A percentile compares a stretch with the other conserved stretches of the same genome.
phyloP scores from a whole-genome alignment of 768 basidiomycete genomes.

The Basidioascus undulatus region DNA sequence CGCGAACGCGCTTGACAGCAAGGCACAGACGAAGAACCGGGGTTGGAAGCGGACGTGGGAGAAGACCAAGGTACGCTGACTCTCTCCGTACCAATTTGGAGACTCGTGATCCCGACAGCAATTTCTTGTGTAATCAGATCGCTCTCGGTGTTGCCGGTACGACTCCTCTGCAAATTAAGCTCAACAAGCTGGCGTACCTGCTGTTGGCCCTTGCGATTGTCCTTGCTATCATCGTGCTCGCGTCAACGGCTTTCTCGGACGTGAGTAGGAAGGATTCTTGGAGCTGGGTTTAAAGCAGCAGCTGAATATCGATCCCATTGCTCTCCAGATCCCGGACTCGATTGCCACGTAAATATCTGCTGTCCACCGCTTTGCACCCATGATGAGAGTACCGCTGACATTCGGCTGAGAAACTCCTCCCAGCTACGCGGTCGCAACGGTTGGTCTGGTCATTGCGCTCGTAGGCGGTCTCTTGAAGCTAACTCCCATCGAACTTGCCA shows the following conservation, averaged over 20 bases:
- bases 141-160: slow-evolving; percentile 20
- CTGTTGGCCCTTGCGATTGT: slow-evolving; percentile 16
- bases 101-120: slow-evolving; percentile 26
- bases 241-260: slow-evolving; percentile 16
- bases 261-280: slow-evolving; percentile 4
- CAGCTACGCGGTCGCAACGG: no score
- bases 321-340: no score
- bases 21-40: slow-evolving; percentile 13
- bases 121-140: slow-evolving; percentile 31
- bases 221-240: slow-evolving; percentile 20
- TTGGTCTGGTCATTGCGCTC: no score
- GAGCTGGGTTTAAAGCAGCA: no score
- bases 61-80: slow-evolving; percentile 15
- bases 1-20: slow-evolving; percentile 19
- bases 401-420: no score
- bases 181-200: slow-evolving; percentile 20
- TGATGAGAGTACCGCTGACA: no score
- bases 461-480: no score
- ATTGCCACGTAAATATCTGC: no score
- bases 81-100: slow-evolving; percentile 25
- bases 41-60: slow-evolving; percentile 11
- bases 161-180: slow-evolving; percentile 25
- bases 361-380: no score
- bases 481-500: no score
- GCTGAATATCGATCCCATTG: no score